These are phyloP conservation scores for Colletotrichum paranaense DNA, from an alignment of 2,329 filamentous ascomycete genomes.

Conservation along the genomic window DNA sequence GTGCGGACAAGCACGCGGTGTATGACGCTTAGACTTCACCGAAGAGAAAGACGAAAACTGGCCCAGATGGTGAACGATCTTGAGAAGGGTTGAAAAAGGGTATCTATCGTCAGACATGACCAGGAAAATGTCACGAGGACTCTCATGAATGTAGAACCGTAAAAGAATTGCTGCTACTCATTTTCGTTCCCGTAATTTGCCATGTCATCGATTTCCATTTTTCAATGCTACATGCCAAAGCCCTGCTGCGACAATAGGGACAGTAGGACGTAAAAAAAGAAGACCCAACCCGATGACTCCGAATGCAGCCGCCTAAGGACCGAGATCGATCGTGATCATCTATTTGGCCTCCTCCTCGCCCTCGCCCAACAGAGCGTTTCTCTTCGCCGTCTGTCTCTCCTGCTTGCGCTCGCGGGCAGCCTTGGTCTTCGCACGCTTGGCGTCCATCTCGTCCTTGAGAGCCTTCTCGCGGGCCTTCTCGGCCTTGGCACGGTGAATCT, in stretches of 20 bases:
- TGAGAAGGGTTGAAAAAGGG: neutral
- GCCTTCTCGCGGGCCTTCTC: constrained; percentile 97
- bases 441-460: constrained; percentile 99
- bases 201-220: constrained; percentile 56
- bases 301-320: constrained; percentile 65
- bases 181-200: constrained; percentile 38
- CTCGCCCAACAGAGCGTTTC: constrained; percentile 84
- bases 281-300: constrained; percentile 70
- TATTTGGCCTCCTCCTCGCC: constrained; percentile 67
- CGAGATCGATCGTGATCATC: constrained; percentile 57
- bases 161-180: constrained; percentile 34
- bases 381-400: constrained; percentile 92
- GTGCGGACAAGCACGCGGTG: neutral
- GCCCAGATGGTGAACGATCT: neutral
- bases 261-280: constrained; percentile 58
- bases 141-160: constrained; percentile 17
- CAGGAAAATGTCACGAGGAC: neutral
- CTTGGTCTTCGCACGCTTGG: constrained; percentile 99
- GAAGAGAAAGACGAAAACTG: neutral
- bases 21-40: neutral
- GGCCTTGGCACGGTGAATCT: constrained; percentile 99
- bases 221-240: constrained; percentile 70
- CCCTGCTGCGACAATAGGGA: constrained; percentile 62
- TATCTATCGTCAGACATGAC: neutral
- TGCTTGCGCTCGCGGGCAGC: constrained; percentile 98